Evolutionary conservation across 1,284 basidiomycete species (phyloP).

Genomic region (Austroboletus niveus): DNA sequence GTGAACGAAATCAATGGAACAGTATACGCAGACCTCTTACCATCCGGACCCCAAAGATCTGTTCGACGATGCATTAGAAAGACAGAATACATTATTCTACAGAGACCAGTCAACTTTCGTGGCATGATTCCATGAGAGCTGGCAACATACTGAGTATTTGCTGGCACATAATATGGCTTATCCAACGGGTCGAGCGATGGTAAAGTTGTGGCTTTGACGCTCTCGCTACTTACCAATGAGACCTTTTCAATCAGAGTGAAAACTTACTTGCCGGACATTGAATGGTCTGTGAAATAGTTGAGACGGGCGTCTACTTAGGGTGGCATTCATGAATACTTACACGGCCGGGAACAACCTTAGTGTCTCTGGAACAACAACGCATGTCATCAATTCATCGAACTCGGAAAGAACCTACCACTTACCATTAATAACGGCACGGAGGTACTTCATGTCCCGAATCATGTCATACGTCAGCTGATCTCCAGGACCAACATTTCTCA

Average conservation of each 20-base stretch:
- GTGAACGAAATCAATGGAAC: background rate
- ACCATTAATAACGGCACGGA: constrained; percentile 52
- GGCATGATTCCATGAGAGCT: background rate
- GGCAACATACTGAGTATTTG: constrained; percentile 44
- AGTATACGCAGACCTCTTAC: constrained; percentile 7
- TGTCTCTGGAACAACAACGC: constrained; percentile 28
- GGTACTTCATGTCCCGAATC: constrained; percentile 47
- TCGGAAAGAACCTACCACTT: background rate
- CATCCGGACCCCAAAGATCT: constrained; percentile 39
- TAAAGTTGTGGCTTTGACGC: constrained; percentile 45
- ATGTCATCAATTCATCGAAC: background rate
- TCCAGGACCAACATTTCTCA: constrained; percentile 40
- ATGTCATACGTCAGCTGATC: constrained; percentile 43
- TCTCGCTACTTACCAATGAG: constrained; percentile 29
- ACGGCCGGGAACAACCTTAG: constrained; percentile 55
- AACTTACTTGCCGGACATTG: constrained; percentile 24
- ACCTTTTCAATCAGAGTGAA: background rate
- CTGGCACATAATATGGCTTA: constrained; percentile 30
- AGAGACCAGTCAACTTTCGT: background rate
- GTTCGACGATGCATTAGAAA: constrained; percentile 33
- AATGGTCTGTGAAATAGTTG: constrained; percentile 17
- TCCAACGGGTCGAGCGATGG: constrained; percentile 22
- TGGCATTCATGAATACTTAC: constrained; percentile 30
- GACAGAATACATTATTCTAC: constrained; percentile 30
- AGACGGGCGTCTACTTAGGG: background rate